These are phyloP conservation scores for Trichophyton benhamiae DNA, from an alignment of 2,329 filamentous ascomycete genomes.

Conservation along the genomic window DNA sequence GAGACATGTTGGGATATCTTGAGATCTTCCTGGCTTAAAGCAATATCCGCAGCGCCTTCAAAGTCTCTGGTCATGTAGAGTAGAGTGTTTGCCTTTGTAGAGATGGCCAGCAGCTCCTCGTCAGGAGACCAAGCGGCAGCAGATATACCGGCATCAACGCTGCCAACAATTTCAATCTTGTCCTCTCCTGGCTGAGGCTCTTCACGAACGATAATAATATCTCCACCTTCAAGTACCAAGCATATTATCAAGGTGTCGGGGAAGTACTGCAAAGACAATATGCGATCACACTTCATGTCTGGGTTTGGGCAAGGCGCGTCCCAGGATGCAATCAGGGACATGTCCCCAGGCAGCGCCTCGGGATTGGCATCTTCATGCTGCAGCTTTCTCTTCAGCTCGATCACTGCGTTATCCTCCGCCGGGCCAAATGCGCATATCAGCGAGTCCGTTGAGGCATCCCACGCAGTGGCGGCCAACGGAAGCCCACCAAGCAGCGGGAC, in stretches of 20 bases:
- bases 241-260: conserved; percentile 65
- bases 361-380: conserved; percentile 28
- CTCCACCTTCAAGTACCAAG: conserved; percentile 75
- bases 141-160: conserved; percentile 80
- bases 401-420: conserved; percentile 52
- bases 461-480: conserved; percentile 63
- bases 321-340: conserved; percentile 62
- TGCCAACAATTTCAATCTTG: conserved; percentile 88
- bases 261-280: conserved; percentile 75
- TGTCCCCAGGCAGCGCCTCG: conserved; percentile 31
- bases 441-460: conserved; percentile 69
- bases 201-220: conserved; percentile 77
- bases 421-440: conserved; percentile 78
- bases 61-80: conserved; percentile 90
- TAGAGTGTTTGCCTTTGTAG: conserved; percentile 64
- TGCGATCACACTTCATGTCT: conserved; percentile 59
- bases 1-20: conserved; percentile 87
- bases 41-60: conserved; percentile 65
- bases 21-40: conserved; percentile 62
- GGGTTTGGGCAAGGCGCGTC: conserved; percentile 71
- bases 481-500: conserved; percentile 49
- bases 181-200: conserved; percentile 54
- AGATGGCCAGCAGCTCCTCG: conserved; percentile 75
- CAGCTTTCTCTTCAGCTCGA: conserved; percentile 54
- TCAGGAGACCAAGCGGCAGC: conserved; percentile 91